Percentiles rank a stretch among this genome's conserved stretches.
Evolutionary conservation across 1,284 basidiomycete genomes (phyloP).

Genomic region (Schizopora paradoxa): DNA sequence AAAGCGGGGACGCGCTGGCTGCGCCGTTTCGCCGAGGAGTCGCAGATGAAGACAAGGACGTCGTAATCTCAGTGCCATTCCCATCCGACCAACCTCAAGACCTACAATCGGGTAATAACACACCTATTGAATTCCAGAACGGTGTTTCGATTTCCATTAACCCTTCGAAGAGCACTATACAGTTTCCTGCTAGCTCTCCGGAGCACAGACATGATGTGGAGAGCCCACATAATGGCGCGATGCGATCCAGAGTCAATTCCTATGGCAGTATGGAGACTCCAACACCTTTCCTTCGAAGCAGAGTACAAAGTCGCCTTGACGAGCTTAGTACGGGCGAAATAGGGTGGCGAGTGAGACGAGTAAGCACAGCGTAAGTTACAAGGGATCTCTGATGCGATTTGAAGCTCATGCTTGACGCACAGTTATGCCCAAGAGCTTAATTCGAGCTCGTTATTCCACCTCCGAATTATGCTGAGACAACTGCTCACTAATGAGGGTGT

Average conservation of each 20-base stretch:
- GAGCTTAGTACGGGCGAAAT: constrained; percentile 50
- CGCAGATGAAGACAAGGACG: constrained; percentile 72
- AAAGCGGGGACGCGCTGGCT: constrained; percentile 45
- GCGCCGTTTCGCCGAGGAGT: constrained; percentile 81
- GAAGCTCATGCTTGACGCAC: constrained; percentile 13
- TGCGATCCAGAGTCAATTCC: constrained; percentile 59
- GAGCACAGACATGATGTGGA: constrained; percentile 59
- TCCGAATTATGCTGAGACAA: constrained; percentile 85
- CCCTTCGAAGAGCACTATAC: constrained; percentile 61
- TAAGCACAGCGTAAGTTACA: constrained; percentile 71
- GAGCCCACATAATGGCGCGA: constrained; percentile 44
- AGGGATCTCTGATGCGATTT: too few relatives aligned
- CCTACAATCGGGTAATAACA: constrained; percentile 37
- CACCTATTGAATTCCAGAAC: constrained; percentile 50
- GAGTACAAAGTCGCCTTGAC: constrained; percentile 73
- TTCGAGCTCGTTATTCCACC: constrained; percentile 78
- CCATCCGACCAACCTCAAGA: constrained; percentile 39
- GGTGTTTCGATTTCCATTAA: constrained; percentile 44
- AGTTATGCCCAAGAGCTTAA: constrained; percentile 82
- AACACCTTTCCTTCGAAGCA: constrained; percentile 75
- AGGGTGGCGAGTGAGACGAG: constrained; percentile 73
- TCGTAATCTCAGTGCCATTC: constrained; percentile 37
- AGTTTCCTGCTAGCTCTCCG: constrained; percentile 72
- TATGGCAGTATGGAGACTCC: constrained; percentile 62
- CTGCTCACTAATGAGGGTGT: constrained; percentile 76